Evolutionary conservation across 2,329 filamentous ascomycete species (phyloP).

Genomic region (Scortechinia acanthostroma): DNA sequence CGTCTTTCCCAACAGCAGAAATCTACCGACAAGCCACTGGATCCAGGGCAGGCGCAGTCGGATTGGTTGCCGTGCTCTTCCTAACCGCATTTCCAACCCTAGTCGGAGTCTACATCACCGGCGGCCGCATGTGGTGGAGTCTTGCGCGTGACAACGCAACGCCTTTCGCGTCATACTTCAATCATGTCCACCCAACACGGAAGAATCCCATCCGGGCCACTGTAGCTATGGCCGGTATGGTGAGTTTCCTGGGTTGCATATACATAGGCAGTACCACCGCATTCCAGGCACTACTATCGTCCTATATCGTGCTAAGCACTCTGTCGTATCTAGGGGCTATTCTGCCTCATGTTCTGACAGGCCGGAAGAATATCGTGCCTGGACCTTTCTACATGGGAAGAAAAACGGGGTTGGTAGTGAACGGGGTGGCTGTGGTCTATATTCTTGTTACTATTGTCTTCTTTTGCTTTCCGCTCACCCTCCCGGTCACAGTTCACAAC

Average conservation of each 20-base stretch:
- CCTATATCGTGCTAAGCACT: not conserved
- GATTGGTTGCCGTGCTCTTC: not conserved
- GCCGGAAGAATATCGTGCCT: not conserved
- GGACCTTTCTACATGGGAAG: not conserved
- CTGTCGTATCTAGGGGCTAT: not conserved
- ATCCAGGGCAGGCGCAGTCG: not conserved
- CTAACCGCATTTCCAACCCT: not conserved
- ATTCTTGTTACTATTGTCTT: not conserved
- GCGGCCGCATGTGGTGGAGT: not conserved
- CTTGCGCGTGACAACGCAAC: not conserved
- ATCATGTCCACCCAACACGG: not conserved
- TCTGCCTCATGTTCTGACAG: not conserved
- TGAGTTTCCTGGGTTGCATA: not conserved
- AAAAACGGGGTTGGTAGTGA: not conserved
- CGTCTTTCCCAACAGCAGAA: not conserved
- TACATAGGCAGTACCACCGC: not conserved
- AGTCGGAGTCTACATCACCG: not conserved
- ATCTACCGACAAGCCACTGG: not conserved
- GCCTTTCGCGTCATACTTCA: not conserved
- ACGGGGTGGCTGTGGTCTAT: not conserved
- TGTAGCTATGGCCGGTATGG: not conserved
- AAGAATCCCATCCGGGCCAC: not conserved
- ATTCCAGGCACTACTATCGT: not conserved
- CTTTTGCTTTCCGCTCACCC: not conserved
- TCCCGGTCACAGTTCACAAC: not conserved